Base-by-base conservation (phyloP, 2,329 filamentous ascomycete species). In the Pseudogymnoascus verrucosus region DNA sequence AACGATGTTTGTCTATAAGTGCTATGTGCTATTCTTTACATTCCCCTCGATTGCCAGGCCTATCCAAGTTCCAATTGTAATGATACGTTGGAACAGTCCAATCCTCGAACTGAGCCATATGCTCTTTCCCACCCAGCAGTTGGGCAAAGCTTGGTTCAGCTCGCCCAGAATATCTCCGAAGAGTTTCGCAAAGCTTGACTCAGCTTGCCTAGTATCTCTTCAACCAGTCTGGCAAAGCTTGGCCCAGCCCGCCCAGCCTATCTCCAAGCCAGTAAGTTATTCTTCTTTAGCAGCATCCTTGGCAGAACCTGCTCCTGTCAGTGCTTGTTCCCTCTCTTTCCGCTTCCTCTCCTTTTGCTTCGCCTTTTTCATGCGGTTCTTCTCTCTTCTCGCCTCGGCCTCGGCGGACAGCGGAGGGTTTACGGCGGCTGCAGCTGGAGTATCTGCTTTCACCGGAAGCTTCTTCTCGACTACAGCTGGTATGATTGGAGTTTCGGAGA, bases 291-390 rank as follows among this genome's bases (percentile, higher is more conserved):
- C 10, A 57, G 4, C 28, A 21, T 1, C 12, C 51, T 57, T 34
- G 28, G 34, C 51, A 10, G 51, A 19, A 34, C 39, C 34, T 21
- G 40, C 34, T 4, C 8, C 40, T 4, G 8, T 60, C 14, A 51
- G 42, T 16, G 62, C 12, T 23, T 61, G 54, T 65, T 57, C 64
- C 44, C 67, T 64, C 63, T 66, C 71, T 61, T 69, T 67, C 44
- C 67, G 70, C 62, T 70, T 70, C 64, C 70, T 74, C 65, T 67
- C 73, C 66, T 71, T 73, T 31, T 67, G 67, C 64, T 69, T 73
- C 64, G 69, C 73, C 60, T 71, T 71, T 31, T 44, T 65, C 60
- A 62, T 40, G 61, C 47, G 60, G 16, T 34, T 63, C 11, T 61
- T 39, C 34, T 54, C 51, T n/a, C 19, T 40, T 10, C 14, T 36